Base-by-base conservation (phyloP, 2,329 filamentous ascomycete species). In the Trichoderma atroviride region DNA sequence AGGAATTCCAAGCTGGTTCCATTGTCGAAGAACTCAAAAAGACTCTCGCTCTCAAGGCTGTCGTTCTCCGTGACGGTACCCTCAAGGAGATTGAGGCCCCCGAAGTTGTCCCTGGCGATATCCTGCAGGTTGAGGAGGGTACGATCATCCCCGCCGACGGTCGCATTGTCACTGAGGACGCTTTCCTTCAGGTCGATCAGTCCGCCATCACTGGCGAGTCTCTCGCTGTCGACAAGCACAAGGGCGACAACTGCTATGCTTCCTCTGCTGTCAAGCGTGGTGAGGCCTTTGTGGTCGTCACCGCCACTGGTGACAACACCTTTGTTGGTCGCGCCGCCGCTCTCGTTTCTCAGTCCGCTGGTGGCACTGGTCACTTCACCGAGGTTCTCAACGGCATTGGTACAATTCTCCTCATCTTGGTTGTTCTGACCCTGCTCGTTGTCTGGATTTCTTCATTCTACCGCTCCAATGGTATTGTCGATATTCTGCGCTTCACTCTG, bases 11-110 rank as follows among this genome's bases (percentile, higher is more conserved):
- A 82, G 93, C 93, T 71, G 93, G 92, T 78, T 94, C 91, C 68
- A 96, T 96, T 73, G 93, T 97, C 82, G 92, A 95, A 60, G 92
- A 96, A 79, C 83, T 97, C 77, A 96, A 96, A 86, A 94, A 96
- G 84, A 95, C 92, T 67, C 88, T 96, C 50, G 93, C 93, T 69
- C 88, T 96, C 61, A 96, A 94, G 86, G 93, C 93, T 78, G 89
- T 92, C 56, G 93, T 96, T 74, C 87, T 96, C 78, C 92, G 94
- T 85, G 91, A 95, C 78, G 92, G 81, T 56, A 85, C 86, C 69
- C 86, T 94, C 71, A 87, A 89, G 80, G 93, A 97, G 81, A 85
- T 96, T 71, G 91, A 94, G 82, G 91, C 92, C 71, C 88, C 91
- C 65, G 91, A 94, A 75, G 91, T 97, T 72, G 93, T 97, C 72